phyloP scores from a whole-genome alignment of 139 green algal genomes.

The Coccomyxa sp. region DNA sequence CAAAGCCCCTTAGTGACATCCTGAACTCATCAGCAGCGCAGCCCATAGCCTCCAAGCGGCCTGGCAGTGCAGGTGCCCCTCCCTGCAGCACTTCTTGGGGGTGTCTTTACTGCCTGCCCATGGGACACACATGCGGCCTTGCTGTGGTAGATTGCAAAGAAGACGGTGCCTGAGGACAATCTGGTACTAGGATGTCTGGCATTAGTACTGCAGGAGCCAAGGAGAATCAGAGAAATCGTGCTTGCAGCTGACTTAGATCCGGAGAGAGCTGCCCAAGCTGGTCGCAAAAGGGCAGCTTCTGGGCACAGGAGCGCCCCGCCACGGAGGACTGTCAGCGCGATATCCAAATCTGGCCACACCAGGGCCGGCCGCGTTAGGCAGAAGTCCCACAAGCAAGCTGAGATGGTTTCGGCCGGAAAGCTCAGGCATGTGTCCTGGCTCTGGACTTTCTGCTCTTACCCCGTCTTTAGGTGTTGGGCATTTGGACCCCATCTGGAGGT shows the following conservation, averaged over 20 bases:
- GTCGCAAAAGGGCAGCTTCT: slow-evolving; percentile 4
- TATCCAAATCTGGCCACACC: slow-evolving; percentile 68
- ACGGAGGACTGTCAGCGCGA: slow-evolving; percentile 28
- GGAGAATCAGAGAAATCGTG: not conserved
- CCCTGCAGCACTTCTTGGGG: too few species aligned
- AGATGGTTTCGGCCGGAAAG: slow-evolving; percentile 49
- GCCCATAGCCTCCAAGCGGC: too few species aligned
- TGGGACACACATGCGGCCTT: too few species aligned
- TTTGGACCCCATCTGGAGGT: not conserved
- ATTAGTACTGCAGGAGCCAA: not conserved
- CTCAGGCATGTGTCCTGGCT: slow-evolving; percentile 25
- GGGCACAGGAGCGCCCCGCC: not conserved
- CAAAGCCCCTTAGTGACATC: too few species aligned
- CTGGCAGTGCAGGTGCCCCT: too few species aligned
- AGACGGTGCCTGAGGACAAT: not conserved
- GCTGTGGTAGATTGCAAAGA: not conserved
- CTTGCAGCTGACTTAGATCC: not conserved
- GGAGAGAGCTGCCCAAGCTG: not conserved
- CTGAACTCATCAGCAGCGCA: too few species aligned
- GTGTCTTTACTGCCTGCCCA: too few species aligned
- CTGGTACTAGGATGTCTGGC: not conserved
- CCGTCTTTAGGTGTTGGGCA: not conserved
- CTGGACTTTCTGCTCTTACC: not conserved
- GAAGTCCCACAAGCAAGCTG: slow-evolving; percentile 69
- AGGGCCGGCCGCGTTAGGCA: slow-evolving; percentile 72